phyloP scores from a whole-genome alignment of 2,329 filamentous ascomycete genomes.

The Fusarium concolor region DNA sequence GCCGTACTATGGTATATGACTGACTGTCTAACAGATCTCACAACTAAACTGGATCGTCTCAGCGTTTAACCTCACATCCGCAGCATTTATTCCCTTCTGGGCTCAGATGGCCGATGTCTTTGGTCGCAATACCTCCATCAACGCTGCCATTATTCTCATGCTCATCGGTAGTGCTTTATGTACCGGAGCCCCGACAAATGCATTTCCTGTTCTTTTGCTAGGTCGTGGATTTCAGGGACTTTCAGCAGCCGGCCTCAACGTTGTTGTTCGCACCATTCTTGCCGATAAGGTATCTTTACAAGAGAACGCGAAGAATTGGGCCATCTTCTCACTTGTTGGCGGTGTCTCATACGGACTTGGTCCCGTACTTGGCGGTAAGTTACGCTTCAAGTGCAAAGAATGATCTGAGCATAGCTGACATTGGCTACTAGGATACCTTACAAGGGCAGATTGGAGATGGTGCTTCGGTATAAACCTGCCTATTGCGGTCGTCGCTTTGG shows the following conservation, averaged over 20 bases:
- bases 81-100: conserved; percentile 75
- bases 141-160: conserved; percentile 67
- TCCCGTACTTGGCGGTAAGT: conserved; percentile 67
- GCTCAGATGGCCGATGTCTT: conserved; percentile 74
- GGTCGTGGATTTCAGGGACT: conserved; percentile 73
- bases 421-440: conserved; percentile 57
- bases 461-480: conserved; percentile 74
- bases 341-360: conserved; percentile 71
- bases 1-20: too few species aligned
- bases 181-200: conserved; percentile 64
- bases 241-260: conserved; percentile 70
- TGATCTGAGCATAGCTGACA: conserved; percentile 8
- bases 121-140: conserved; percentile 69
- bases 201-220: conserved; percentile 70
- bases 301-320: conserved; percentile 72
- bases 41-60: conserved; percentile 78
- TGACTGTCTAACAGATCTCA: conserved; percentile 49
- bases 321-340: conserved; percentile 69
- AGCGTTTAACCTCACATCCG: conserved; percentile 74
- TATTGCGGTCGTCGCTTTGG: conserved; percentile 62
- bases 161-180: conserved; percentile 71
- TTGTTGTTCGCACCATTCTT: conserved; percentile 71
- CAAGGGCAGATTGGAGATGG: conserved; percentile 70
- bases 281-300: conserved; percentile 71
- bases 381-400: too few species aligned